These are phyloP conservation scores for Akanthomyces muscarius DNA, from an alignment of 2,329 filamentous ascomycete species.

Conservation along the genomic window DNA sequence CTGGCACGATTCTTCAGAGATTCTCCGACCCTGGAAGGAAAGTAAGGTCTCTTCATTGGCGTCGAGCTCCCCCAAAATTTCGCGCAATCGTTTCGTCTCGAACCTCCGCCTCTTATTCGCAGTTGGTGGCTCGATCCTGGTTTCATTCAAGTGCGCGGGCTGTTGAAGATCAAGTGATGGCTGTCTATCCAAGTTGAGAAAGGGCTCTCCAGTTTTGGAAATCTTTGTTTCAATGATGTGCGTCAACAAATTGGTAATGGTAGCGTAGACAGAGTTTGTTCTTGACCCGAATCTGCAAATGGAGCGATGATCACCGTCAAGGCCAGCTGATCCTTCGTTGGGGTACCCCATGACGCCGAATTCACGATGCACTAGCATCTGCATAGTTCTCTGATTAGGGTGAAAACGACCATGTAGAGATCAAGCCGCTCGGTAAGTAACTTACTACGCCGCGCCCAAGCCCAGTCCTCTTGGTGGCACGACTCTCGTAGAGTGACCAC, in stretches of 20 bases:
- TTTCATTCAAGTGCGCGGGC: no score
- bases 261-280: not conserved
- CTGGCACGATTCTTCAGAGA: not conserved
- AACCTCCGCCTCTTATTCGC: not conserved
- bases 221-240: not conserved
- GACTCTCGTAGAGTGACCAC: slow-evolving; percentile 6
- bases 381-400: no score
- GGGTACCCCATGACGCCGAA: not conserved
- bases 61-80: not conserved
- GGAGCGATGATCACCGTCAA: not conserved
- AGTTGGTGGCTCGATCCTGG: not conserved
- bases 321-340: not conserved
- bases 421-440: no score
- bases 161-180: no score
- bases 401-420: no score
- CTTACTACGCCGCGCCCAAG: not conserved
- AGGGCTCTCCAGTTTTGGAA: not conserved
- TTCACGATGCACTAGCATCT: not conserved
- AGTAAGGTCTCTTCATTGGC: not conserved
- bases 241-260: not conserved
- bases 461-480: not conserved
- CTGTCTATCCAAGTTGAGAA: no score
- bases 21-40: not conserved
- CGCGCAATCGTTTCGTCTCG: not conserved
- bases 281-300: not conserved